Conservation (phyloP, 2,329 filamentous ascomycete species). For the Diaporthe sp. region DNA sequence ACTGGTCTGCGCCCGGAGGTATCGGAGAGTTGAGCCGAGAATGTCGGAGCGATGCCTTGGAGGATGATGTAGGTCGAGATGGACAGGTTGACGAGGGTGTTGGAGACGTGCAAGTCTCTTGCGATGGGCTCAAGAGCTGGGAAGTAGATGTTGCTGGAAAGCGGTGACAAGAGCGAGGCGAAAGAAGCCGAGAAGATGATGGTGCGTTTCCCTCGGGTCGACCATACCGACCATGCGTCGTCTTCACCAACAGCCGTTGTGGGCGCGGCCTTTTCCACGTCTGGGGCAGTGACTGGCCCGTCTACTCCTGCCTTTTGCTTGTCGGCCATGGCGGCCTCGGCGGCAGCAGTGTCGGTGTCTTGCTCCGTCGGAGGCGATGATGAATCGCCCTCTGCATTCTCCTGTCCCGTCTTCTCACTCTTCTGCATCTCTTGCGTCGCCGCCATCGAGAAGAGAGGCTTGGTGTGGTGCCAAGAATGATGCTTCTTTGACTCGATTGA, state of each 20-base stretch:
- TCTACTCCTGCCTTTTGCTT: not conserved
- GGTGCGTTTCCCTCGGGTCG: not conserved
- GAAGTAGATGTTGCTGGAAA: conserved; percentile 66
- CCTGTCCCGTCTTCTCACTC: not conserved
- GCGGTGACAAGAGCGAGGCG: conserved; percentile 59
- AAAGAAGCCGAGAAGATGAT: conserved; percentile 43
- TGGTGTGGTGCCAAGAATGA: not conserved
- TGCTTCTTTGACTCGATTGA: not conserved
- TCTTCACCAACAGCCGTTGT: not conserved
- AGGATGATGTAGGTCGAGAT: conserved; percentile 65
- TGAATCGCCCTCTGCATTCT: not conserved
- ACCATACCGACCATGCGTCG: not conserved
- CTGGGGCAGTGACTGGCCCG: not conserved
- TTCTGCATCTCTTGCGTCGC: not conserved
- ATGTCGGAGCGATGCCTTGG: conserved; percentile 66
- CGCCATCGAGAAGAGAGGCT: not conserved
- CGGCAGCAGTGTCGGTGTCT: not conserved
- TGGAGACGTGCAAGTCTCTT: conserved; percentile 60
- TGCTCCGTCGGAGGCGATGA: not conserved
- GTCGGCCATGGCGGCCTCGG: not conserved
- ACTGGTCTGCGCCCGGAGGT: conserved; percentile 59
- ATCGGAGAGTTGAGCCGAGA: conserved; percentile 65
- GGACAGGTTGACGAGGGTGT: conserved; percentile 61
- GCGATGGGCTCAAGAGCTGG: conserved; percentile 65
- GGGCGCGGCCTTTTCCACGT: not conserved